Evolutionary conservation across 73 alveolate genomes (phyloP), one percentile per base, ranked within the genome.

Genomic region (Paramecium sonneborni): DNA sequence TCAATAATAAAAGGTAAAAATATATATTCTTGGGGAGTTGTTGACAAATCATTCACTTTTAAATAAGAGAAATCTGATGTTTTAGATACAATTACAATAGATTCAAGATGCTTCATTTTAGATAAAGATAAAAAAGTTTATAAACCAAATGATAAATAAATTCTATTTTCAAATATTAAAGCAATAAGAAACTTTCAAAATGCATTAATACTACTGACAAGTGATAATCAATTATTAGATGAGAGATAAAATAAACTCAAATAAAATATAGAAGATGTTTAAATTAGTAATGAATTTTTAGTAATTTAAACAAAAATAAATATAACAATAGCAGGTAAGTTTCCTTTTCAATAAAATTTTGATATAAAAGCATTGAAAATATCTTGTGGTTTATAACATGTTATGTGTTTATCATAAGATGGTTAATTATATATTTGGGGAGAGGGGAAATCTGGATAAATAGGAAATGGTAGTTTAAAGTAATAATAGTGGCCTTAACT

Each of bases 321-420:
- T 62, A 32, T 62, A 6, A 26, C 84, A 14, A 62, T 62, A 11
- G 84, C 84, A 14, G 84, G 84, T 12, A 62, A 62, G 84, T 62
- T 62, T 26, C 84, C 84, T 12, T 62, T 62, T 62, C 20, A 62
- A 62, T 26, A 62, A 62, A 30, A 2, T 14, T 62, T 62, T 26
- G 84, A 62, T 5, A 44, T 62, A 11, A 62, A 32, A 30, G 43
- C 84, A 32, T 14, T 11, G 5, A 62, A 62, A 26, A 62, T 62
- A 14, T 62, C 84, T 62, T 62, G 84, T 62, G 84, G 84, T 24
- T 62, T 62, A 26, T 30, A 62, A 30, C 84, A 62, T 62, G 48
- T 62, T 62, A 62, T 62, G 84, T 62, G 84, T 62, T 11, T 62
- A 5, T 30, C 84, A 62, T 3, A 62, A 11, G 84, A 62, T 11